Conservation (phyloP, 441 rosid species). For the Populus tomentosa region DNA sequence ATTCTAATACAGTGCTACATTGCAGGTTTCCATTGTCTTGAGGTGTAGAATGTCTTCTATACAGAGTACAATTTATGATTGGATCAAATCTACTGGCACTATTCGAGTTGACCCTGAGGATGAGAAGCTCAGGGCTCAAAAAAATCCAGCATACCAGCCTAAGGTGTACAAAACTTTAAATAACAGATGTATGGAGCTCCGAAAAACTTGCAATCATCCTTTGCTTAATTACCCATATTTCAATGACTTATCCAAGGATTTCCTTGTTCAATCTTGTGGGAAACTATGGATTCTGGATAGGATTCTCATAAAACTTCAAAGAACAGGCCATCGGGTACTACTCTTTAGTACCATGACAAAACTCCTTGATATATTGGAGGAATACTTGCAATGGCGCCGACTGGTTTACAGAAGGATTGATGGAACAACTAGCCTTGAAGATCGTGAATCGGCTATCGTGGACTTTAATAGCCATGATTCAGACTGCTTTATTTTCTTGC, state of each 20-base stretch:
- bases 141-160: slow-evolving; percentile 77
- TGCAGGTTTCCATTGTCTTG: slow-evolving; percentile 88
- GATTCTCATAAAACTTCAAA: slow-evolving; percentile 89
- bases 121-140: slow-evolving; percentile 70
- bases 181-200: slow-evolving; percentile 99
- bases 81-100: slow-evolving; percentile 99
- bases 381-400: slow-evolving; percentile 93
- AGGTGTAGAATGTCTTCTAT: slow-evolving; percentile 97
- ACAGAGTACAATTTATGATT: slow-evolving; percentile 97
- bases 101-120: slow-evolving; percentile 97
- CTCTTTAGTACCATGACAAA: slow-evolving; percentile 99
- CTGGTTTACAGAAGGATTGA: slow-evolving; percentile 94
- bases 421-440: slow-evolving; percentile 99
- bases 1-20: slow-evolving; percentile 28
- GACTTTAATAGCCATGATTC: slow-evolving; percentile 88
- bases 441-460: slow-evolving; percentile 98
- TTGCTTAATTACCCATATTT: slow-evolving; percentile 94
- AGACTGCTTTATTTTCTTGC: slow-evolving; percentile 94
- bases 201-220: slow-evolving; percentile 98
- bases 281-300: slow-evolving; percentile 96
- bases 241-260: slow-evolving; percentile 80
- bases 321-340: slow-evolving; percentile 94
- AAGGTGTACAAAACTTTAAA: slow-evolving; percentile 69
- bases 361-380: slow-evolving; percentile 98
- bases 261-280: slow-evolving; percentile 95